Base-by-base conservation (phyloP, 805 yeast species). In the Metschnikowia baotianmanensis region DNA sequence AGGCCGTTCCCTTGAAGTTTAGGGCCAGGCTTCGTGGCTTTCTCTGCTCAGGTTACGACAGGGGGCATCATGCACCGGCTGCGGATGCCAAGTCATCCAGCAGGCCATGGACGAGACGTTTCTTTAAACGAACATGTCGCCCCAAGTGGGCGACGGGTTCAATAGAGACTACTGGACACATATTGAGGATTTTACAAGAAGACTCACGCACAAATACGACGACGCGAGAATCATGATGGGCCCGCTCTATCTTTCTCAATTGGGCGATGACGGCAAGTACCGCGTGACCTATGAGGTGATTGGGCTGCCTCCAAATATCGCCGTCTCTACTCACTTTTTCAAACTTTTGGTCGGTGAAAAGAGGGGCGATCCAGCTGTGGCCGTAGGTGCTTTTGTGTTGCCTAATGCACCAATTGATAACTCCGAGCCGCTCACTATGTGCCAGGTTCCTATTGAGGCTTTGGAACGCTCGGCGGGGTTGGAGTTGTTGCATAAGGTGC, bases 51-150 rank as follows among this genome's bases (percentile, higher is more conserved):
- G 99, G 99, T 1, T 93, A 87, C 63, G 99, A 93, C 62, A 71
- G 98, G 50, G 99, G 99, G 5, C 99, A 93, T 63, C 88, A 86
- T 55, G 97, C 96, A 0, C 97, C 99, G 3, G 99, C 99, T 5
- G 98, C 98, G 0, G 86, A 93, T 61, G 97, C 98, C 19, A 89
- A 87, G 59, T 93, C 65, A 79, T 80, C 23, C 99, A 93, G 63
- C 52, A 60, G 15, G 97, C 97, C 15, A 91, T 93, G 98, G 83
- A 93, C 63, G 96, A 91, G 61, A 93, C 99, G 0, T 93, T 93
- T 57, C 78, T 71, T 48, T 68, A 93, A 53, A 83, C 96, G 5
- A 93, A 93, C 63, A 91, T 93, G 74, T 78, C 95, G 6, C 99
- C 99, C 1, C 99, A 93, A 62, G 96, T 93, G 3, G 99, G 99